phyloP scores from a whole-genome alignment of 169 alveolate species.

The Plasmodium sp. region DNA sequence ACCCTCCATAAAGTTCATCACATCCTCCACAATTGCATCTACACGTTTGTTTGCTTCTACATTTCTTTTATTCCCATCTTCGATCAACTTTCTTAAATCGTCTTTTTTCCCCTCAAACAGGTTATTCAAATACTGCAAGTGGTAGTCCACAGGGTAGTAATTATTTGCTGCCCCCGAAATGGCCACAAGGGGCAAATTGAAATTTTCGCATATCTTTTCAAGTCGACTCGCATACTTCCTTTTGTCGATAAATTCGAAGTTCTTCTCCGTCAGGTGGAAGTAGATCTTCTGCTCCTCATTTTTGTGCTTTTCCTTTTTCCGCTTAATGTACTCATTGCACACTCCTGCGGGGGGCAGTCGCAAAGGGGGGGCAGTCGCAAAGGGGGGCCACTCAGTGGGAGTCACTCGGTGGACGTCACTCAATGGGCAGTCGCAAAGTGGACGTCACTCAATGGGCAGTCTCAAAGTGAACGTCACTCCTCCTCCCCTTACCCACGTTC shows the following conservation, averaged over 20 bases:
- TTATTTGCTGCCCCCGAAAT: slow-evolving; percentile 21
- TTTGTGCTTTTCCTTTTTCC: not conserved
- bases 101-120: slow-evolving; percentile 27
- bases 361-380: not conserved
- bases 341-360: slow-evolving; percentile 6
- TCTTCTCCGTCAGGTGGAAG: slow-evolving; percentile 29
- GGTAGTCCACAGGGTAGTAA: slow-evolving; percentile 59
- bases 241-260: slow-evolving; percentile 34
- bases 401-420: not conserved
- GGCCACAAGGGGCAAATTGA: slow-evolving; percentile 6
- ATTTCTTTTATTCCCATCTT: slow-evolving; percentile 4
- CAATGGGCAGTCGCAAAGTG: too few relatives aligned
- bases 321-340: slow-evolving; percentile 53
- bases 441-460: too few relatives aligned
- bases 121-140: slow-evolving; percentile 42
- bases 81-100: slow-evolving; percentile 5
- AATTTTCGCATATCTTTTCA: slow-evolving; percentile 23
- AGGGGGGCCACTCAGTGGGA: not conserved
- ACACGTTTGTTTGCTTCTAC: not conserved
- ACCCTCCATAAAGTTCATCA: not conserved
- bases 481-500: slow-evolving; percentile 24
- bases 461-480: not conserved
- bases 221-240: not conserved
- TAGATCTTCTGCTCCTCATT: slow-evolving; percentile 25
- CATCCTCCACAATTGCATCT: not conserved